phyloP scores from a whole-genome alignment of 23 red algal species.

The Cyanidioschyzon merolae region DNA sequence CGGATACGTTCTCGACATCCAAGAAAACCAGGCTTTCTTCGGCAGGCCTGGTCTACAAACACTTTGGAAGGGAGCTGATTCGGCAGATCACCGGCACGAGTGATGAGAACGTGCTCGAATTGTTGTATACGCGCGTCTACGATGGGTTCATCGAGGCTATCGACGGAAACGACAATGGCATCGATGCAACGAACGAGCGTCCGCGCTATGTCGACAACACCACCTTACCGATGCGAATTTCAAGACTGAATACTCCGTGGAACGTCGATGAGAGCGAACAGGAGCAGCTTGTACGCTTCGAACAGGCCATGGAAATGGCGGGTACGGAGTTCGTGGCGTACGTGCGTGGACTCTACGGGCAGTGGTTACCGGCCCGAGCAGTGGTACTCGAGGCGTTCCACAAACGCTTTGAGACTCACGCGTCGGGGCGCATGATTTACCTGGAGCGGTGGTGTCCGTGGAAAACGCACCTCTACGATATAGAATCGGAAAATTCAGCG shows the following conservation, averaged over 20 bases:
- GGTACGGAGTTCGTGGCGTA: conserved; percentile 72
- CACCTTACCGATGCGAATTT: conserved; percentile 57
- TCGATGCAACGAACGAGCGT: conserved; percentile 38
- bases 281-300: conserved; percentile 59
- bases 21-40: conserved; percentile 59
- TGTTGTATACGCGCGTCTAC: conserved; percentile 71
- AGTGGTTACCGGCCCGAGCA: conserved; percentile 75
- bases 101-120: conserved; percentile 22
- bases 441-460: conserved; percentile 72
- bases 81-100: conserved; percentile 6
- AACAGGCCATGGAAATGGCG: conserved; percentile 40
- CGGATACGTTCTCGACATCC: conserved; percentile 34
- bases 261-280: conserved; percentile 33
- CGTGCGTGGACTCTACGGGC: conserved; percentile 30
- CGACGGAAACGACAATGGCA: conserved; percentile 92
- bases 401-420: conserved; percentile 22
- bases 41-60: conserved; percentile 95
- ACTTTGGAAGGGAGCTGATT: conserved; percentile 74
- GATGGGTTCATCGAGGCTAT: conserved; percentile 80
- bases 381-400: conserved; percentile 47
- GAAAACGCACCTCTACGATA: conserved; percentile 81
- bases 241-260: conserved; percentile 69
- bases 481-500: conserved; percentile 32
- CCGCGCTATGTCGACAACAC: conserved; percentile 49
- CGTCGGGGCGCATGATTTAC: conserved; percentile 41